These are phyloP conservation scores for Babesia divergens DNA, from an alignment of 169 alveolate species.

Conservation along the genomic window DNA sequence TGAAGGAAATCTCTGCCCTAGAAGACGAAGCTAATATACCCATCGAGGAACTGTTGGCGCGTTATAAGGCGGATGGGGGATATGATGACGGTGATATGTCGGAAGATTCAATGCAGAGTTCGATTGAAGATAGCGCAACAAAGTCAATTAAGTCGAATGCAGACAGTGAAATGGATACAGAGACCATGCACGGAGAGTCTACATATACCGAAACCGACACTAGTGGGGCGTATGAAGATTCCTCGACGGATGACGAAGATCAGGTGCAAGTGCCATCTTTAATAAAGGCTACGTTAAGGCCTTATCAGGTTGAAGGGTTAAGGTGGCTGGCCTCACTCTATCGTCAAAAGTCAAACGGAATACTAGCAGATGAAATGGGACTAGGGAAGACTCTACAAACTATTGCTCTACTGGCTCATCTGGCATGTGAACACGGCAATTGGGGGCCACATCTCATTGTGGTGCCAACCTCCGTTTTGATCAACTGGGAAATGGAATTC, in stretches of 20 bases:
- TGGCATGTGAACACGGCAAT: constrained; percentile 92
- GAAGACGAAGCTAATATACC: constrained; percentile 57
- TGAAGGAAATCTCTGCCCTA: constrained; percentile 28
- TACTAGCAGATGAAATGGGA: constrained; percentile 99
- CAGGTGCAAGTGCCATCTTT: constrained; percentile 83
- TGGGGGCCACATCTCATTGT: constrained; percentile 99
- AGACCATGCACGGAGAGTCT: constrained; percentile 7
- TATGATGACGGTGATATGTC: constrained; percentile 8
- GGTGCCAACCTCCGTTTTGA: constrained; percentile 97
- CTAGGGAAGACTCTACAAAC: constrained; percentile 98
- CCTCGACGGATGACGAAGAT: constrained; percentile 71
- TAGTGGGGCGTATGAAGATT: too few relatives aligned
- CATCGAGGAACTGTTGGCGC: constrained; percentile 33
- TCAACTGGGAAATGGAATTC: constrained; percentile 99
- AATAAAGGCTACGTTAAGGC: constrained; percentile 88
- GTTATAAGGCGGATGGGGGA: constrained; percentile 17
- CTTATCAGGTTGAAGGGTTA: constrained; percentile 93
- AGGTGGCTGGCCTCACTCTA: constrained; percentile 96
- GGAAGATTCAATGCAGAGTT: background rate
- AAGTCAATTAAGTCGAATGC: too few relatives aligned
- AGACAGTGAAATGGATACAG: too few relatives aligned
- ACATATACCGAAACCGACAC: too few relatives aligned
- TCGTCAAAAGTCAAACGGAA: constrained; percentile 93
- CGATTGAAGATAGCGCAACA: too few relatives aligned
- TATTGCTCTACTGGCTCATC: constrained; percentile 94